Conservation (phyloP, 805 yeast species). For the Nakazawaea ishiwadae region DNA sequence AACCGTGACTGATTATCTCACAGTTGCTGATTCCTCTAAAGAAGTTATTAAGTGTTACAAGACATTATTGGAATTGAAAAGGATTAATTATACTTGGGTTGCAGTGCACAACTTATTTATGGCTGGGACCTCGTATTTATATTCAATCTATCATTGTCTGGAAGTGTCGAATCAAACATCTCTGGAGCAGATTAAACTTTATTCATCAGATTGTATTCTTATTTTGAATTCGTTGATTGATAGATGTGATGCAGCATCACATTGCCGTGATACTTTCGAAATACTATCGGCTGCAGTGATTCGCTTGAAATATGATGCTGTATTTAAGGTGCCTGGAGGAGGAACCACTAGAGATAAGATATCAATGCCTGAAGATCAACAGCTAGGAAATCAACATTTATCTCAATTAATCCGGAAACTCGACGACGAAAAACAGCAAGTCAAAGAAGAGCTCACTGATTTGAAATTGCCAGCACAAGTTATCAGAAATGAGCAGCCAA, state of each 20-base stretch:
- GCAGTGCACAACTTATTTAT: conserved; percentile 84
- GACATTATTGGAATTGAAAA: conserved; percentile 48
- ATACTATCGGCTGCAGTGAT: conserved; percentile 68
- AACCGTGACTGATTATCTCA: conserved; percentile 45
- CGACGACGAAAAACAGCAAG: not conserved
- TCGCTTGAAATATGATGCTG: conserved; percentile 40
- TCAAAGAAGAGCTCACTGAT: conserved; percentile 1
- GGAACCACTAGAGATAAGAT: not conserved
- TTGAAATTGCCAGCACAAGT: not conserved
- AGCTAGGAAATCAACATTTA: conserved; percentile 30
- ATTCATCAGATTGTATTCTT: conserved; percentile 43
- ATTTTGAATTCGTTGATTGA: conserved; percentile 60
- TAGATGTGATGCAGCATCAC: conserved; percentile 73
- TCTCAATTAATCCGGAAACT: conserved; percentile 32
- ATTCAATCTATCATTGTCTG: conserved; percentile 68
- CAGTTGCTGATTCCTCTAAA: conserved; percentile 59
- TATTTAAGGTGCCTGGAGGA: conserved; percentile 17
- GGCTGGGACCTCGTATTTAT: conserved; percentile 84
- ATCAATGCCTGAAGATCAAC: conserved; percentile 18
- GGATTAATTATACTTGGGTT: conserved; percentile 87
- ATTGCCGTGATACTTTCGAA: conserved; percentile 68
- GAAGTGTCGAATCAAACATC: conserved; percentile 42
- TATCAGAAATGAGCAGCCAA: not conserved
- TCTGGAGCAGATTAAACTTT: conserved; percentile 45
- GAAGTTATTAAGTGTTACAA: conserved; percentile 63